Percentiles rank a stretch among this genome's conserved stretches.
Conservation (phyloP, 2,329 filamentous ascomycete species). For the Ophiosphaerella narmari region DNA sequence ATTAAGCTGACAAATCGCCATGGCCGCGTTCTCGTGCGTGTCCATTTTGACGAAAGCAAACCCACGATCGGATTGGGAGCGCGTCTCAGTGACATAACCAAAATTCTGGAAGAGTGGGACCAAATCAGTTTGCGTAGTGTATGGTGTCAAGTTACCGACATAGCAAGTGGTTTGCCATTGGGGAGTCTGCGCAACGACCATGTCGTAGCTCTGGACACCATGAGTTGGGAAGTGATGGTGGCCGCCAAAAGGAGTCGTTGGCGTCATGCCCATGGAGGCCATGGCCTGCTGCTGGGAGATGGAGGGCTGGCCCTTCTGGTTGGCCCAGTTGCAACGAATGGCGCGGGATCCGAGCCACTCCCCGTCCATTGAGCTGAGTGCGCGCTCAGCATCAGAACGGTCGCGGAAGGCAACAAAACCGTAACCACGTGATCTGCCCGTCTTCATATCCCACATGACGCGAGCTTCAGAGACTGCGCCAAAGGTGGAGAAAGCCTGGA, state of each 20-base stretch:
- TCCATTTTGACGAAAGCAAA: slow-evolving; percentile 99
- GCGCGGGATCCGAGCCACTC: slow-evolving; percentile 98
- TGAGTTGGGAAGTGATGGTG: slow-evolving; percentile 98
- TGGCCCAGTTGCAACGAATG: slow-evolving; percentile 99
- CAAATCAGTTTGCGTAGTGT: slow-evolving; percentile 94
- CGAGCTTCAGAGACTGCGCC: slow-evolving; percentile 95
- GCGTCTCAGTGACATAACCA: slow-evolving; percentile 94
- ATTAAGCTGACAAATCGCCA: slow-evolving; percentile 97
- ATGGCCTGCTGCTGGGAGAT: slow-evolving; percentile 98
- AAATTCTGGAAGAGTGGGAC: slow-evolving; percentile 99
- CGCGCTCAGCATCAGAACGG: slow-evolving; percentile 90
- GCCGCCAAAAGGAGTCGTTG: slow-evolving; percentile 92
- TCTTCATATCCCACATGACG: slow-evolving; percentile 99
- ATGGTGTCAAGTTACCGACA: slow-evolving; percentile 95
- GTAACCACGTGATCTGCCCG: slow-evolving; percentile 93
- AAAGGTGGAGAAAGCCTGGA: slow-evolving; percentile 94
- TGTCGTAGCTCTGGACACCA: slow-evolving; percentile 95
- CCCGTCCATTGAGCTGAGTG: slow-evolving; percentile 95
- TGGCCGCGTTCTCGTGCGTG: slow-evolving; percentile 94
- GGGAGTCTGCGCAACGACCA: slow-evolving; percentile 92
- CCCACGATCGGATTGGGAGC: slow-evolving; percentile 95
- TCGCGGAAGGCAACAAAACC: slow-evolving; percentile 98
- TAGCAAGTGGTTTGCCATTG: slow-evolving; percentile 99
- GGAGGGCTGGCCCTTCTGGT: slow-evolving; percentile 99
- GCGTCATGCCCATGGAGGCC: slow-evolving; percentile 97